Evolutionary conservation across 148 eudicot species (phyloP).

Genomic region (Rhododendron simsii): DNA sequence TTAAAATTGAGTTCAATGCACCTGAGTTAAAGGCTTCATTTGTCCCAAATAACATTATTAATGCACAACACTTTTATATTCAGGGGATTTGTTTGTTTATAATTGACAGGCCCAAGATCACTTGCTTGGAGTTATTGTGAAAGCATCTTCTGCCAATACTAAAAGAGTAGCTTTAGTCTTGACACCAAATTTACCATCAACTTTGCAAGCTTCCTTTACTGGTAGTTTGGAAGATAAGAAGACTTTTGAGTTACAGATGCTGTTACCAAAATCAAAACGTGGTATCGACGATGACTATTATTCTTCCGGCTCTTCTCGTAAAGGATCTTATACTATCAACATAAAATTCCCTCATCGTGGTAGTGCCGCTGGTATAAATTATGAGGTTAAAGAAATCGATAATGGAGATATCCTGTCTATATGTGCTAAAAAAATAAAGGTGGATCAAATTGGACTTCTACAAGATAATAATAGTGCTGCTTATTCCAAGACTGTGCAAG

Average conservation of each 20-base stretch:
- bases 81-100: slow-evolving; percentile 8
- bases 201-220: slow-evolving; percentile 31
- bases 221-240: slow-evolving; percentile 33
- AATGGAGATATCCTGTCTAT: slow-evolving; percentile 69
- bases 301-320: slow-evolving; percentile 57
- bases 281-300: slow-evolving; percentile 73
- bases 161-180: slow-evolving; percentile 63
- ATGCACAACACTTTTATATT: not conserved
- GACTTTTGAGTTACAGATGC: slow-evolving; percentile 41
- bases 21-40: not conserved
- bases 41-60: not conserved
- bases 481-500: slow-evolving; percentile 77
- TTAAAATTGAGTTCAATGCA: not conserved
- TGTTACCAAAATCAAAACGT: slow-evolving; percentile 81
- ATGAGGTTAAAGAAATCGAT: slow-evolving; percentile 76
- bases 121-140: slow-evolving; percentile 77
- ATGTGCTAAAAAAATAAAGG: slow-evolving; percentile 57
- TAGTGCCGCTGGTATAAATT: slow-evolving; percentile 66
- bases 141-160: slow-evolving; percentile 50
- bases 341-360: slow-evolving; percentile 78
- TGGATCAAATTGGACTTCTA: slow-evolving; percentile 85
- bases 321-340: slow-evolving; percentile 62
- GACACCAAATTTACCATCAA: slow-evolving; percentile 64
- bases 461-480: slow-evolving; percentile 74
- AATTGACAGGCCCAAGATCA: slow-evolving; percentile 74